A percentile compares a stretch with the other conserved stretches of the same genome.
phyloP scores from a whole-genome alignment of 2,329 filamentous ascomycete species.

The Diaporthe aspalathi region DNA sequence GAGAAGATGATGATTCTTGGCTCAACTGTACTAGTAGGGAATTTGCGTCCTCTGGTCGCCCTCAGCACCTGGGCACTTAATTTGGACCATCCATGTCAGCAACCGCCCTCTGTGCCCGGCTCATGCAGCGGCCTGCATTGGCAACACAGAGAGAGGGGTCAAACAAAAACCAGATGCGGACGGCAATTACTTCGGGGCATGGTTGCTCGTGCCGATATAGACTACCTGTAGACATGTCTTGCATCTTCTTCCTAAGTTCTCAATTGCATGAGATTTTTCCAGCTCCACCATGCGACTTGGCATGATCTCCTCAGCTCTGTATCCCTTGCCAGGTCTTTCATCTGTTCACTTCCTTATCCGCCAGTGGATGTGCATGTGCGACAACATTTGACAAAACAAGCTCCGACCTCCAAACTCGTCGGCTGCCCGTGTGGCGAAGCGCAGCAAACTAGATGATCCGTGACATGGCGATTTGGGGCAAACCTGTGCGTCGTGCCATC shows the following conservation, averaged over 20 bases:
- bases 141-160: not conserved
- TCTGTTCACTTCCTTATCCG: not conserved
- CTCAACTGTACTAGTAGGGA: not conserved
- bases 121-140: not conserved
- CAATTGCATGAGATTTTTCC: not conserved
- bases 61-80: not conserved
- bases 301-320: not conserved
- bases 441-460: not conserved
- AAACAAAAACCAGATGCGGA: not conserved
- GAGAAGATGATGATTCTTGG: not conserved
- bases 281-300: not conserved
- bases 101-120: not conserved
- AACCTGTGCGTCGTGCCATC: not conserved
- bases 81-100: not conserved
- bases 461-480: not conserved
- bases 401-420: not conserved
- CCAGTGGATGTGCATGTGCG: not conserved
- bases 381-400: not conserved
- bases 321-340: not conserved
- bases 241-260: not conserved
- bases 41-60: not conserved
- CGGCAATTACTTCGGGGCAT: not conserved
- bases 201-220: not conserved
- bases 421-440: not conserved
- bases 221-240: not conserved